These are phyloP conservation scores for Oxytropis ochrocephala DNA, from an alignment of 306 rosid species.

Conservation along the genomic window DNA sequence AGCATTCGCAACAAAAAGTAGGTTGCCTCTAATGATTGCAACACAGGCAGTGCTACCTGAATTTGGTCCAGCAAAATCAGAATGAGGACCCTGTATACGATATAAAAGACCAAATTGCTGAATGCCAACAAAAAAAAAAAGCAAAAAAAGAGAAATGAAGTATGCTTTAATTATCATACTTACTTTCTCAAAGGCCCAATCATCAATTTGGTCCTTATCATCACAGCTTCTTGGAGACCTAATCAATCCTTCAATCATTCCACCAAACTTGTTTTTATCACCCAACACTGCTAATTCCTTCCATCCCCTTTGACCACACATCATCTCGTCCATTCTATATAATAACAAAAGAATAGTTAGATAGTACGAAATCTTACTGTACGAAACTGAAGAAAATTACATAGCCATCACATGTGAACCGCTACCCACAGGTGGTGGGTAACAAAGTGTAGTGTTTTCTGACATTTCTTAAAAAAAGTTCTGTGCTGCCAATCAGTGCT, in stretches of 20 bases:
- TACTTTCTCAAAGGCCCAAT: conserved; percentile 94
- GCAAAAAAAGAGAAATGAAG: not conserved
- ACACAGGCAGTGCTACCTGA: conserved; percentile 97
- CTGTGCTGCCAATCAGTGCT: no score
- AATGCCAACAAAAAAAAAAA: not conserved
- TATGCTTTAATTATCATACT: conserved; percentile 6
- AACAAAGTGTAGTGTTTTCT: no score
- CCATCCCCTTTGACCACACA: conserved; percentile 98
- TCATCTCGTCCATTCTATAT: conserved; percentile 94
- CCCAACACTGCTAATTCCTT: conserved; percentile 84
- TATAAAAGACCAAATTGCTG: conserved; percentile 1
- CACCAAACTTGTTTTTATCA: conserved; percentile 73
- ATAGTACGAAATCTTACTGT: no score
- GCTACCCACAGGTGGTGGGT: no score
- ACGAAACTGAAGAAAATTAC: no score
- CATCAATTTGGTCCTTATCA: conserved; percentile 46
- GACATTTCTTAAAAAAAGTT: no score
- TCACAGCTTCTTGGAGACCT: conserved; percentile 75
- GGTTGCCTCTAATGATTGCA: conserved; percentile 61
- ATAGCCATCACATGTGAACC: no score
- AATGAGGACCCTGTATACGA: conserved; percentile 83
- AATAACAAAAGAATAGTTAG: no score
- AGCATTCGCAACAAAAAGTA: conserved; percentile 79
- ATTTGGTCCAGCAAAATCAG: conserved; percentile 85
- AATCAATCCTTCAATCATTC: conserved; percentile 87